phyloP scores from a whole-genome alignment of 2,329 filamentous ascomycete species.

The Colletotrichum musicola region DNA sequence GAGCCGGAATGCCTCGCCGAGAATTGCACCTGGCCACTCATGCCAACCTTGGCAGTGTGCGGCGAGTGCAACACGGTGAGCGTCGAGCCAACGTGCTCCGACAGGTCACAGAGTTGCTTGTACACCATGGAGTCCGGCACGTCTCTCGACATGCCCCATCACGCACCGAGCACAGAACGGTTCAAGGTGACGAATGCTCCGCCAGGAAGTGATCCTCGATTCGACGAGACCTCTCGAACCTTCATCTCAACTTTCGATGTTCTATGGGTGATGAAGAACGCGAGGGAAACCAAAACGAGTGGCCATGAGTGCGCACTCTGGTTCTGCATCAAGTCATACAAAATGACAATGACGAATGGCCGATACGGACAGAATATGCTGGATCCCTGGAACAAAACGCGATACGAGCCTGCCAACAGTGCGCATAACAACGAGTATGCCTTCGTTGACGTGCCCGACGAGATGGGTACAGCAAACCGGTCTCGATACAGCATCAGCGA shows the following conservation, averaged over 20 bases:
- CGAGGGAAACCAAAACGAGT: conserved; percentile 36
- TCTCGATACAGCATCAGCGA: conserved; percentile 49
- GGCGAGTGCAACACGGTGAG: conserved; percentile 46
- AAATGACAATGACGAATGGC: conserved; percentile 47
- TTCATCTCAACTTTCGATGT: conserved; percentile 53
- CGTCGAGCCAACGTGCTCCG: conserved; percentile 40
- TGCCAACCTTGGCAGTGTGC: conserved; percentile 53
- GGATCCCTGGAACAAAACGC: conserved; percentile 47
- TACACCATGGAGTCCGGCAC: conserved; percentile 48
- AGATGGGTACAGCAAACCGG: conserved; percentile 44
- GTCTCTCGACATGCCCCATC: conserved; percentile 42
- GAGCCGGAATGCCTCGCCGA: conserved; percentile 46
- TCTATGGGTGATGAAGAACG: conserved; percentile 46
- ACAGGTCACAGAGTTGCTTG: conserved; percentile 44
- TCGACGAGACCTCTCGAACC: conserved; percentile 41
- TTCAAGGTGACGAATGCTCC: conserved; percentile 47
- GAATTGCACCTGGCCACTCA: conserved; percentile 52
- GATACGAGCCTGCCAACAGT: conserved; percentile 43
- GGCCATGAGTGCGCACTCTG: conserved; percentile 52
- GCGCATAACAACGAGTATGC: conserved; percentile 47
- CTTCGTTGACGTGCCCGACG: conserved; percentile 47
- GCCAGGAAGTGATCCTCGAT: conserved; percentile 29
- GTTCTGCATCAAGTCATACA: conserved; percentile 52
- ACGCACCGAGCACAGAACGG: conserved; percentile 41
- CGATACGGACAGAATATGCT: conserved; percentile 43